phyloP scores from a whole-genome alignment of 2,329 filamentous ascomycete species.

The Colletotrichum neosansevieriae region DNA sequence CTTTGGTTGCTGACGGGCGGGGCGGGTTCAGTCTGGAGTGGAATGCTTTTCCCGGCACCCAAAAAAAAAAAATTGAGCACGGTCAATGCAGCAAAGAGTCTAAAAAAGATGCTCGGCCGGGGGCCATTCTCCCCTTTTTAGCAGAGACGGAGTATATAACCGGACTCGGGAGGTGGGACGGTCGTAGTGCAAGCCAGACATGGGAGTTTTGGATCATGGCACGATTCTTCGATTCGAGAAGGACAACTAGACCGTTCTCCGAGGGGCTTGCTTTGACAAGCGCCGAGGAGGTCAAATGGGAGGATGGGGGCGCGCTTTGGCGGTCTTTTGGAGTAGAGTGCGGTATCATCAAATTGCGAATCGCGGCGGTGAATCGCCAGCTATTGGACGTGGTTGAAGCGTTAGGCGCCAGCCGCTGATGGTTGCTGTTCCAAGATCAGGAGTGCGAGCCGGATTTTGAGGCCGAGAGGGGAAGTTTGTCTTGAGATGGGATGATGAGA shows the following conservation, averaged over 20 bases:
- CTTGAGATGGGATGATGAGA: not conserved
- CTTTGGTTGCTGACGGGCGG: not conserved
- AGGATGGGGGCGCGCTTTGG: not conserved
- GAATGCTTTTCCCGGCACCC: too few species aligned
- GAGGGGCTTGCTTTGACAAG: not conserved
- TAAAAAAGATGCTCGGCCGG: too few species aligned
- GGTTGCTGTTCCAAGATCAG: not conserved
- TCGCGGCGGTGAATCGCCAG: not conserved
- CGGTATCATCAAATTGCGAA: not conserved
- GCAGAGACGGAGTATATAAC: constrained; percentile 25
- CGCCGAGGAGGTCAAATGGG: not conserved
- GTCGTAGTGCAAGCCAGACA: not conserved
- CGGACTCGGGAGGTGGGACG: not conserved
- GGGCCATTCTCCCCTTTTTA: constrained; percentile 14
- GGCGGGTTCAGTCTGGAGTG: too few species aligned
- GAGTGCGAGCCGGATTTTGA: not conserved
- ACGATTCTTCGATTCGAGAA: not conserved
- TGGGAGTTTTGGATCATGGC: not conserved
- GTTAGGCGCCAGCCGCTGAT: constrained; percentile 11
- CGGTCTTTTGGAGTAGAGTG: not conserved
- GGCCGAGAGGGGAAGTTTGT: too few species aligned
- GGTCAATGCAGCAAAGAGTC: too few species aligned
- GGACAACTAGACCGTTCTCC: too few species aligned
- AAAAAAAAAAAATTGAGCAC: too few species aligned
- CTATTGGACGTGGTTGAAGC: not conserved